Conservation (phyloP, 306 rosid species). For the cucumber (Cucumis sativus) region Cucumber_9930_V3 NC_026660.2:1609001-1609500, state of each 20-base stretch:
- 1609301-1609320: background rate
- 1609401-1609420: background rate
- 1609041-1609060: background rate
- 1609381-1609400: background rate
- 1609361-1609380: background rate
- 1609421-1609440: background rate
- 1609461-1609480: too few relatives aligned
- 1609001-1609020: background rate
- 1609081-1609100: background rate
- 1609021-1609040: background rate
- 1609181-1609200: background rate
- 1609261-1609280: too few relatives aligned
- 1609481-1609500: too few relatives aligned
- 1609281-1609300: background rate
- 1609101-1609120: conserved; percentile 1
- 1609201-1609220: background rate
- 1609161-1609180: background rate
- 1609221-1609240: background rate
- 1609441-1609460: background rate
- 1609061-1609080: background rate
- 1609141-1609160: background rate
- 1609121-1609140: conserved; percentile 6
- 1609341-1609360: background rate
- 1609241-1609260: background rate
- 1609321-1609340: background rate